phyloP scores from a whole-genome alignment of 179 eudicot species.

The Silene coronaria region DNA sequence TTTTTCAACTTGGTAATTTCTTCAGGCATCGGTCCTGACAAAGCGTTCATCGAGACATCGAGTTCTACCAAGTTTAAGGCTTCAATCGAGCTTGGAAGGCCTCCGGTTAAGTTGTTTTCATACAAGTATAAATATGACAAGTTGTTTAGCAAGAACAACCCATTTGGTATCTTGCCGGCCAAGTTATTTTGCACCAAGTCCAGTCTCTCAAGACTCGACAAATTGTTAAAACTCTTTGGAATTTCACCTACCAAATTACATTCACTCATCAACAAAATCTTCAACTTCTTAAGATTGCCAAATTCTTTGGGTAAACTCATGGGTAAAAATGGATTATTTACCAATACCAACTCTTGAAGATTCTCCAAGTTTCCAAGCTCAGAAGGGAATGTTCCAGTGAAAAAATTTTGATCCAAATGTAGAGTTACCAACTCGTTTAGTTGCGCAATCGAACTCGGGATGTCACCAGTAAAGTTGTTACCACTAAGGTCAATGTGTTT shows the following conservation, averaged over 20 bases:
- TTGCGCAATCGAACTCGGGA: slow-evolving; percentile 51
- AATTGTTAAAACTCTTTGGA: slow-evolving; percentile 26
- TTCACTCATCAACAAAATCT: slow-evolving; percentile 36
- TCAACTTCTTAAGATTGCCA: slow-evolving; percentile 36
- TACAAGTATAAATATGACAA: slow-evolving; percentile 40
- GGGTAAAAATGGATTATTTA: slow-evolving; percentile 35
- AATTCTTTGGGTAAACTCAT: slow-evolving; percentile 39
- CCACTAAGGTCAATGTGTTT: slow-evolving; percentile 37
- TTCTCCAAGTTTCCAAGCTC: slow-evolving; percentile 49
- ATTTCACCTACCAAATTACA: slow-evolving; percentile 39
- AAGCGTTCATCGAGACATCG: slow-evolving; percentile 14
- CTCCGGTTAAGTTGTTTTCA: slow-evolving; percentile 38
- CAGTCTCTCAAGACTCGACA: slow-evolving; percentile 28
- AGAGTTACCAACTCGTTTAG: slow-evolving; percentile 35
- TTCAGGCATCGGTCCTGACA: slow-evolving; percentile 21
- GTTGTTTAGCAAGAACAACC: slow-evolving; percentile 49
- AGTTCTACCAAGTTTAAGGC: slow-evolving; percentile 25
- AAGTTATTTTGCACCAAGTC: slow-evolving; percentile 40
- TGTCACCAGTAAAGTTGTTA: slow-evolving; percentile 63
- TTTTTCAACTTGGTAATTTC: slow-evolving; percentile 41
- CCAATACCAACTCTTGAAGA: slow-evolving; percentile 38
- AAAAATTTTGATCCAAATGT: slow-evolving; percentile 32
- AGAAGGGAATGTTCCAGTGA: slow-evolving; percentile 51
- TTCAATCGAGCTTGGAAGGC: slow-evolving; percentile 23
- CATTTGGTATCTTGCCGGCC: slow-evolving; percentile 50